Base-by-base conservation (phyloP, 306 rosid species). In the Amphicarpaea edgeworthii region DNA sequence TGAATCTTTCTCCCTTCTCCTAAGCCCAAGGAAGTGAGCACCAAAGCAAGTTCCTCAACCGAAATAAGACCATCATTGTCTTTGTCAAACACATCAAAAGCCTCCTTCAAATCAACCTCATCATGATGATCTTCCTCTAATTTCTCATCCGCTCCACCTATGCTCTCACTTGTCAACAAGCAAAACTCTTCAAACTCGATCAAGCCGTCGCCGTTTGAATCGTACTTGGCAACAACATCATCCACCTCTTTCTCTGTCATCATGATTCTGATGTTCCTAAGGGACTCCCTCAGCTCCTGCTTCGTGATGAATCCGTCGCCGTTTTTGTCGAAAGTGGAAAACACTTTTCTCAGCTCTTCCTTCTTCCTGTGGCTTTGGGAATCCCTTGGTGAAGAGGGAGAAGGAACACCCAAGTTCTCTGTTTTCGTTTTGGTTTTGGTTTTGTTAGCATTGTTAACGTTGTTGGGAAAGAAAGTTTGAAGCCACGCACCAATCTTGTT, bases 131-230 rank as follows among this genome's bases (percentile, higher is more conserved):
- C 79, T 38, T 60, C 83, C 16, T 28, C 19, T 0, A 47, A 12
- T 42, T 42, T 43, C 47, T 3, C 79, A 5, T 20, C 50, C 7
- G n/a, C n/a, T n/a, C 79, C 75, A 21, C 77, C 76, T 80, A 90
- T 20, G 17, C 80, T 82, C 58, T 80, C 90, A 8, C 79, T 24
- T 3, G 43, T 85, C 73, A 91, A 66, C 79, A 75, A 60, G 51
- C 96, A 86, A 46, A 93, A 93, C 88, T 93, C 98, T 1, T 85
- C 85, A 60, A 93, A 93, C 46, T 93, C 98, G 15, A 93, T 77
- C 83, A 93, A 62, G 17, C 92, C 98, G 57, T 93, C 97, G 12
- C 92, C 91, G 21, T 93, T 91, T 3, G 89, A 84, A 68, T 93
- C 98, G 59, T 87, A 86, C 70, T 82, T 88, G 37, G 12, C 58